Base-by-base conservation (phyloP, 1,284 basidiomycete genomes). In the Inonotus obliquus region DNA sequence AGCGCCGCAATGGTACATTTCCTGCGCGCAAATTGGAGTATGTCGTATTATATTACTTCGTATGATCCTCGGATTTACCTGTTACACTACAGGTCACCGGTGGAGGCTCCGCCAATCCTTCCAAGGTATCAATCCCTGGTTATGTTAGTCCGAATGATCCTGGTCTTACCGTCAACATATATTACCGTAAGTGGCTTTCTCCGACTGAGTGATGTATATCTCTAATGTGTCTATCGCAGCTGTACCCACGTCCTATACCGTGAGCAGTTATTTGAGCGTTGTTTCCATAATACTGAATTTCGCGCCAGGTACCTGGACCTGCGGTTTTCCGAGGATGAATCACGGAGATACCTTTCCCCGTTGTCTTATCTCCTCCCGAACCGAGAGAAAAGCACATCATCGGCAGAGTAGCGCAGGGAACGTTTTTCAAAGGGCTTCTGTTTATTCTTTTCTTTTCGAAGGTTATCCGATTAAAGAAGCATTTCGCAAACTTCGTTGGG, bases 111-210 rank as follows among this genome's bases (percentile, higher is more conserved):
- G 77, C 72, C 1, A 75, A 70, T 62, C 76, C 76, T 11, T 55
- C 69, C 7, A 77, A 77, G 64, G 76, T 78, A 19, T 73, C 76
- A 57, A 76, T 77, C 58, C 75, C 76, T 19, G 76, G 75, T 60
- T 76, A 76, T 60, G 73, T 74, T 39, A 68, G 69, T 21, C 63
- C 75, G 23, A 66, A 49, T 53, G 75, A 67, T 45, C 52, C 63
- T 27, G 74, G 75, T 17, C 68, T 80, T 57, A 74, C 74, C 17
- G 73, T 78, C 64, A 74, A 44, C 17, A 44, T 44, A n/a, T 44
- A 19, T 44, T 14, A 44, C 41, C 41, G 41, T 44, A 78, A 68
- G 78, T 79, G 64, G 79, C 69, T 66, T 44, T 14, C 74, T 67
- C 59, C 21, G 44, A 51, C 37, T 76, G 76, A 13, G 41, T 17